Evolutionary conservation across 1,139 yeast species (phyloP).

Genomic region (Hansenula sp.): DNA sequence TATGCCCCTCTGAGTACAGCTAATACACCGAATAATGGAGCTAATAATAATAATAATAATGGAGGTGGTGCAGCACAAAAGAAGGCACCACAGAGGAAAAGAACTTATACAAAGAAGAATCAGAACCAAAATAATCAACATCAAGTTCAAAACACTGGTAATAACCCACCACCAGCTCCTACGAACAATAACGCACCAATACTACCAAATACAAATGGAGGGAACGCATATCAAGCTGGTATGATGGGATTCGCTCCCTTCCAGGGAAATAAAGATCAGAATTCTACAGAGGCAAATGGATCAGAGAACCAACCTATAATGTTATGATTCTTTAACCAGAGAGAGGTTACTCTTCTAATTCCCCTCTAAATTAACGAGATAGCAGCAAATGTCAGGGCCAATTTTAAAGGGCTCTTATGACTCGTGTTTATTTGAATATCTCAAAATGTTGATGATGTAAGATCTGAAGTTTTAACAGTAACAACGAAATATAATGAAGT

Average conservation of each 20-base stretch:
- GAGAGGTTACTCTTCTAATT: too few species aligned
- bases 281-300: conserved; percentile 6
- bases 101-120: conserved; percentile 19
- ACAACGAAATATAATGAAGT: too few species aligned
- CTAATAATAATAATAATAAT: background rate
- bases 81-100: conserved; percentile 13
- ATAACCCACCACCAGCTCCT: background rate
- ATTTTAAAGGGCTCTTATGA: too few species aligned
- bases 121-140: conserved; percentile 3
- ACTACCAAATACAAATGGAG: background rate
- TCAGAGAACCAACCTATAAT: conserved; percentile 20
- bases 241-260: background rate
- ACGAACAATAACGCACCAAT: conserved; percentile 11
- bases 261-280: background rate
- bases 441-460: too few species aligned
- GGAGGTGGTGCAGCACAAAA: conserved; percentile 5
- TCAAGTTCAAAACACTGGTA: background rate
- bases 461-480: background rate
- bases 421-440: too few species aligned
- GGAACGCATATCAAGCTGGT: background rate
- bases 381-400: too few species aligned
- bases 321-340: too few species aligned
- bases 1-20: conserved; percentile 1
- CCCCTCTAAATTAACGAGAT: too few species aligned
- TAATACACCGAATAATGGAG: background rate